Evolutionary conservation across 345 rosid species (phyloP).

Genomic region (Reutealis trisperma): DNA sequence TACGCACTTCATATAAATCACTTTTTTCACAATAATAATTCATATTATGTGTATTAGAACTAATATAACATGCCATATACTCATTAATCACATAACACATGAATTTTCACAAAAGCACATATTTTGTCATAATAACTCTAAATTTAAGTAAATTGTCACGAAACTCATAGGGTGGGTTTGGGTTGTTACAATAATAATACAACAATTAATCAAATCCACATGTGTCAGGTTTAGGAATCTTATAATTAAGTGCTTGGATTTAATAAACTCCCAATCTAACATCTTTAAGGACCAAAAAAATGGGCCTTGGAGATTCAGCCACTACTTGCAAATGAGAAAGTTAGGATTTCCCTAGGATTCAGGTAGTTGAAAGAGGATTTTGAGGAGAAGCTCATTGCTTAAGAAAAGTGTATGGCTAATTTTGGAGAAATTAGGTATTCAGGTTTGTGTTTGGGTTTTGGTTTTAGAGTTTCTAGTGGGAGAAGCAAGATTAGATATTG

Average conservation of each 20-base stretch:
- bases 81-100: too few species aligned
- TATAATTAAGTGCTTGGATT: slow-evolving; percentile 25
- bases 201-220: slow-evolving; percentile 31
- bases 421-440: slow-evolving; percentile 45
- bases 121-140: too few species aligned
- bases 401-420: slow-evolving; percentile 68
- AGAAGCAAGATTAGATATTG: slow-evolving; percentile 38
- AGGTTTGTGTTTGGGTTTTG: slow-evolving; percentile 43
- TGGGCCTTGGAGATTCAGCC: slow-evolving; percentile 36
- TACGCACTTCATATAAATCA: too few species aligned
- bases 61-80: too few species aligned
- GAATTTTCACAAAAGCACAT: too few species aligned
- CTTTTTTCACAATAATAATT: too few species aligned
- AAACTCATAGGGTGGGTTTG: too few species aligned
- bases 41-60: too few species aligned
- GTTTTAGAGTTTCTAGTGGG: slow-evolving; percentile 38
- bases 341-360: slow-evolving; percentile 21
- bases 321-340: slow-evolving; percentile 31
- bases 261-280: slow-evolving; percentile 33
- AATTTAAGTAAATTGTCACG: too few species aligned
- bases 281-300: slow-evolving; percentile 29
- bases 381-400: too few species aligned
- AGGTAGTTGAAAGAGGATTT: slow-evolving; percentile 30
- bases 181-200: too few species aligned
- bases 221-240: slow-evolving; percentile 30